phyloP scores from a whole-genome alignment of 176 grass and related monocot genomes.

The Aegilops bicornis region DNA sequence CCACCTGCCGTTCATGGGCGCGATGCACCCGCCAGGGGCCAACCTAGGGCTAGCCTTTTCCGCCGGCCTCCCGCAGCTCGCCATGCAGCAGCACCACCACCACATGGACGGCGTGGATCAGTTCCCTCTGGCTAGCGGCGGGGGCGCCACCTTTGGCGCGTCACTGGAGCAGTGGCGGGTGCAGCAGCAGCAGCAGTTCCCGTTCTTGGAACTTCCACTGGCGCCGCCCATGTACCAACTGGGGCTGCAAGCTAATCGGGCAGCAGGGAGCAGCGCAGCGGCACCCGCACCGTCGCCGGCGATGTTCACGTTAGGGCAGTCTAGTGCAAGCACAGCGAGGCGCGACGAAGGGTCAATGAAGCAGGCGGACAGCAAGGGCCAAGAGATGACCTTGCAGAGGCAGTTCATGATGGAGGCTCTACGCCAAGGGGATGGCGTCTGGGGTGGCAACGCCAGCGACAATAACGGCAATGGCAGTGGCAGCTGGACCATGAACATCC shows the following conservation, averaged over 20 bases:
- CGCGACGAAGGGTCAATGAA: slow-evolving; percentile 52
- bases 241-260: slow-evolving; percentile 41
- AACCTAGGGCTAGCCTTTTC: slow-evolving; percentile 77
- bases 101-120: slow-evolving; percentile 42
- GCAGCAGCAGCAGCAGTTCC: slow-evolving; percentile 52
- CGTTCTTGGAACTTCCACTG: slow-evolving; percentile 54
- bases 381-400: slow-evolving; percentile 47
- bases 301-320: slow-evolving; percentile 45
- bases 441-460: slow-evolving; percentile 35
- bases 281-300: slow-evolving; percentile 7
- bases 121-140: slow-evolving; percentile 52
- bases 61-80: slow-evolving; percentile 41
- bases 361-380: slow-evolving; percentile 41
- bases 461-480: slow-evolving; percentile 20
- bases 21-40: slow-evolving; percentile 51
- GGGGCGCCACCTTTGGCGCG: slow-evolving; percentile 35
- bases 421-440: slow-evolving; percentile 45
- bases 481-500: slow-evolving; percentile 66
- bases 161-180: slow-evolving; percentile 64
- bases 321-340: slow-evolving; percentile 12
- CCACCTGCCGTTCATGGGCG: slow-evolving; percentile 62
- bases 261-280: slow-evolving; percentile 17
- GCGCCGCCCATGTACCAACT: slow-evolving; percentile 46
- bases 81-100: slow-evolving; percentile 33
- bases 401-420: slow-evolving; percentile 54